phyloP scores from a whole-genome alignment of 2,329 filamentous ascomycete genomes.

The Stagonosporopsis rhizophila region DNA sequence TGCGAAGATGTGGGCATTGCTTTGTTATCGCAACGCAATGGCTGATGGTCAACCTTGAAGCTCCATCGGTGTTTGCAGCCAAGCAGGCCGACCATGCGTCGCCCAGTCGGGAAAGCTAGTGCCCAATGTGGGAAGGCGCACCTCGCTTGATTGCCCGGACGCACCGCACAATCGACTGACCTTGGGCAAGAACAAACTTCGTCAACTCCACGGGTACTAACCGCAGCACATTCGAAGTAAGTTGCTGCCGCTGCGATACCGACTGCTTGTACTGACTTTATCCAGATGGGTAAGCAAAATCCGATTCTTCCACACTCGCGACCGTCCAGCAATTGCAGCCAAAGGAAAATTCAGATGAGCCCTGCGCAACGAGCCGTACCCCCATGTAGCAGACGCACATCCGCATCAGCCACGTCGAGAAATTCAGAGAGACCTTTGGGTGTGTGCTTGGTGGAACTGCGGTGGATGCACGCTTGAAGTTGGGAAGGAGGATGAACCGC shows the following conservation, averaged over 20 bases:
- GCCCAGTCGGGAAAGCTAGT: slow-evolving; percentile 6
- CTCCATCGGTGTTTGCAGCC: slow-evolving; percentile 13
- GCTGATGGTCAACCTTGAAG: not conserved
- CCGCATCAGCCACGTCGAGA: not conserved
- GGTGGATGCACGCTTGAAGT: not conserved
- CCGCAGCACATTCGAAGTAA: slow-evolving; percentile 64
- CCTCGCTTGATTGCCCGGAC: slow-evolving; percentile 28
- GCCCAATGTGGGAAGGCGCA: slow-evolving; percentile 23
- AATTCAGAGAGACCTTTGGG: not conserved
- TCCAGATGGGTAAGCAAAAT: slow-evolving; percentile 68
- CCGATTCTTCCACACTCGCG: slow-evolving; percentile 29
- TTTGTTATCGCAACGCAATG: slow-evolving; percentile 7
- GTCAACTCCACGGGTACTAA: slow-evolving; percentile 48
- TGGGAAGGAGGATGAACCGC: not conserved
- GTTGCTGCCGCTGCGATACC: slow-evolving; percentile 22
- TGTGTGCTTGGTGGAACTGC: not conserved
- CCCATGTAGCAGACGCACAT: slow-evolving; percentile 1
- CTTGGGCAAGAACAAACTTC: slow-evolving; percentile 28
- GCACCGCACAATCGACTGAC: slow-evolving; percentile 25
- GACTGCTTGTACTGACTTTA: slow-evolving; percentile 38
- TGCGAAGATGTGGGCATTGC: slow-evolving; percentile 12
- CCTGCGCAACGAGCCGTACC: slow-evolving; percentile 21
- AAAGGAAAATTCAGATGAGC: slow-evolving; percentile 30
- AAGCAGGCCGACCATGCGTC: slow-evolving; percentile 9
- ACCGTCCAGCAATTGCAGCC: slow-evolving; percentile 46